These are phyloP conservation scores for Chernovozyma sophiae-reginae DNA, from an alignment of 1,139 yeast species.

Conservation along the genomic window DNA sequence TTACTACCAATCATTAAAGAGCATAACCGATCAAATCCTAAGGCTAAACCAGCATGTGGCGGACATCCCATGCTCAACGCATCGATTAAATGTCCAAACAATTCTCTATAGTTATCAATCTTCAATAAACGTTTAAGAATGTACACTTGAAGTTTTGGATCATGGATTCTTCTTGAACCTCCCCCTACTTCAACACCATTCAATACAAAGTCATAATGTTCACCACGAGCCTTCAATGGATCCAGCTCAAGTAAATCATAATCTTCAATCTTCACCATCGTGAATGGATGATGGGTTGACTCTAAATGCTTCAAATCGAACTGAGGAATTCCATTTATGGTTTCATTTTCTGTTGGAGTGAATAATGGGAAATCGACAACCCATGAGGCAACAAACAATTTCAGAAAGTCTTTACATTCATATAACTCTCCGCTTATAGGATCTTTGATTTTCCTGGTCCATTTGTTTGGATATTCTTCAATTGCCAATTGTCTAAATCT, in stretches of 20 bases:
- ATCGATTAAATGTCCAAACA: constrained; percentile 83
- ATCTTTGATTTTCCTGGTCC: constrained; percentile 42
- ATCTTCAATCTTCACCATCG: constrained; percentile 79
- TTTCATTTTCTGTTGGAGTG: constrained; percentile 53
- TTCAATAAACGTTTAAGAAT: constrained; percentile 56
- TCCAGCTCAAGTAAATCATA: constrained; percentile 48
- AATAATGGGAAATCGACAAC: constrained; percentile 87
- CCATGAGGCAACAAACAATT: constrained; percentile 72
- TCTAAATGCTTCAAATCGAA: constrained; percentile 49
- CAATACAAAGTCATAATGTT: constrained; percentile 88
- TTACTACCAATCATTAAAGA: constrained; percentile 78
- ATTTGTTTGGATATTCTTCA: constrained; percentile 44
- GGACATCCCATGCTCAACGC: constrained; percentile 94
- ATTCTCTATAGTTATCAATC: constrained; percentile 50
- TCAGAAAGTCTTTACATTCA: constrained; percentile 16
- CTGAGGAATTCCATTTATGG: constrained; percentile 34
- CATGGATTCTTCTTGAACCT: constrained; percentile 94
- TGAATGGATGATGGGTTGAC: constrained; percentile 95
- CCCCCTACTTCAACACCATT: constrained; percentile 98
- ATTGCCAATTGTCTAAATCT: constrained; percentile 73
- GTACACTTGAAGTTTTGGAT: constrained; percentile 67
- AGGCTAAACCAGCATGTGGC: constrained; percentile 96
- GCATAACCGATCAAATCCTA: constrained; percentile 90
- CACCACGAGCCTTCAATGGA: constrained; percentile 77
- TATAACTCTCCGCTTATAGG: constrained; percentile 10